Conservation (phyloP, 768 basidiomycete species). For the Astraeus odoratus region DNA sequence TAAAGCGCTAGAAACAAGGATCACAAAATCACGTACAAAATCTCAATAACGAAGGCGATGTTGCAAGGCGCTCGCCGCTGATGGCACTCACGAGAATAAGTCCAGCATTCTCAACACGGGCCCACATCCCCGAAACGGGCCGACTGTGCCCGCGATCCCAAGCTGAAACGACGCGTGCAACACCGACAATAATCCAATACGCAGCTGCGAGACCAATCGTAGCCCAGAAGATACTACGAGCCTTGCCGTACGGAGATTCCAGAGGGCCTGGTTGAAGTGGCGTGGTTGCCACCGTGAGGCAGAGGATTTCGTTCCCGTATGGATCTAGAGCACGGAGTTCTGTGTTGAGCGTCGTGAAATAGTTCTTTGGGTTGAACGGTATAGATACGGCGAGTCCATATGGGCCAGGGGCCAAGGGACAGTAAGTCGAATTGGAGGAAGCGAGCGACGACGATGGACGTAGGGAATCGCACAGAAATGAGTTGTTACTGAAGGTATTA, state of each 20-base stretch:
- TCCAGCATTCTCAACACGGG: constrained; percentile 73
- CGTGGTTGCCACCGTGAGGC: constrained; percentile 72
- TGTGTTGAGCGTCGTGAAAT: constrained; percentile 79
- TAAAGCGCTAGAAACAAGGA: constrained; percentile 12
- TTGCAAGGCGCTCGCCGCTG: constrained; percentile 83
- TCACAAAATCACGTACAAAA: constrained; percentile 56
- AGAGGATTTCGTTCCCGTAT: constrained; percentile 72
- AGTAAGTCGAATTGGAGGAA: constrained; percentile 41
- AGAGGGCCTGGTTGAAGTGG: constrained; percentile 58
- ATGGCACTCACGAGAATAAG: constrained; percentile 89
- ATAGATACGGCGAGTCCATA: constrained; percentile 78
- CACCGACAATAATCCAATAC: constrained; percentile 79
- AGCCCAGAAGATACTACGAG: constrained; percentile 63
- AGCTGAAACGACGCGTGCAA: constrained; percentile 76
- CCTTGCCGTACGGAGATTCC: constrained; percentile 57
- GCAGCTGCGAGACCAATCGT: constrained; percentile 67
- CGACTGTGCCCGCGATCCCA: constrained; percentile 66
- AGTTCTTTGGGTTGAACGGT: constrained; percentile 55
- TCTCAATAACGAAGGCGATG: constrained; percentile 78
- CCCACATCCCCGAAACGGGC: constrained; percentile 56
- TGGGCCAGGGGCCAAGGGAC: constrained; percentile 72
- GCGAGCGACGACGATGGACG: constrained; percentile 73
- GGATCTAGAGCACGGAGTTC: constrained; percentile 87
- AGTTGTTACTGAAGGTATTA: constrained; percentile 58
- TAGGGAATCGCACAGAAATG: constrained; percentile 73